Evolutionary conservation across 2,329 filamentous ascomycete species (phyloP).

Genomic region (Pyrenophora graminea): DNA sequence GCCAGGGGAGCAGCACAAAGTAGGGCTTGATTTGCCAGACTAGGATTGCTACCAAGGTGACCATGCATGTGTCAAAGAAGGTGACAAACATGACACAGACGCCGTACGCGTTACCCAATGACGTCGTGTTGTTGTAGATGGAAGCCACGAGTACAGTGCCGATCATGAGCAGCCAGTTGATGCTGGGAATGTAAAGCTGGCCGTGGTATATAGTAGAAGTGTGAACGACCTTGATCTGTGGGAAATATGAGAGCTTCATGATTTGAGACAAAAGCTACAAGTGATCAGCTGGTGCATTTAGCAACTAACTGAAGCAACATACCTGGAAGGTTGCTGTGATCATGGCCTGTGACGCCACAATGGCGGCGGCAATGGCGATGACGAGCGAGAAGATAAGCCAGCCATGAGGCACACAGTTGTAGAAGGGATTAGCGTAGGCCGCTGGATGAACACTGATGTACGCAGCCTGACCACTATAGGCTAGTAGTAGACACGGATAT

Average conservation of each 20-base stretch:
- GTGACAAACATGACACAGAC: conserved; percentile 81
- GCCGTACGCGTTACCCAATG: conserved; percentile 73
- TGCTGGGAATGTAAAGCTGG: conserved; percentile 75
- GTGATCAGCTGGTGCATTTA: too few relatives aligned
- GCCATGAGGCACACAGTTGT: conserved; percentile 68
- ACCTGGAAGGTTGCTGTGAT: conserved; percentile 74
- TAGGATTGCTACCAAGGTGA: conserved; percentile 70
- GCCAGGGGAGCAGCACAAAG: conserved; percentile 65
- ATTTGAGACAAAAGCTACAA: conserved; percentile 63
- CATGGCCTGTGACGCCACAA: conserved; percentile 78
- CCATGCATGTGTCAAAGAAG: conserved; percentile 76
- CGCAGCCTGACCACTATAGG: conserved; percentile 75
- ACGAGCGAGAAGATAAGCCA: conserved; percentile 71
- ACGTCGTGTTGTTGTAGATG: conserved; percentile 69
- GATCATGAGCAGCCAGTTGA: conserved; percentile 78
- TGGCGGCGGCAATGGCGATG: conserved; percentile 69
- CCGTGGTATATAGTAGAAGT: conserved; percentile 72
- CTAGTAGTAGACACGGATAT: conserved; percentile 69
- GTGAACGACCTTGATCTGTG: conserved; percentile 73
- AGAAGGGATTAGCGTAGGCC: conserved; percentile 74
- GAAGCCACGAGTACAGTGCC: conserved; percentile 75
- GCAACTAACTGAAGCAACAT: too few relatives aligned
- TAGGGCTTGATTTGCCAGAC: conserved; percentile 69
- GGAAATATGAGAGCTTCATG: conserved; percentile 75
- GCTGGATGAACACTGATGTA: conserved; percentile 65